Evolutionary conservation across 2,329 filamentous ascomycete species (phyloP).

Genomic region (Hirsutella thompsonii): DNA sequence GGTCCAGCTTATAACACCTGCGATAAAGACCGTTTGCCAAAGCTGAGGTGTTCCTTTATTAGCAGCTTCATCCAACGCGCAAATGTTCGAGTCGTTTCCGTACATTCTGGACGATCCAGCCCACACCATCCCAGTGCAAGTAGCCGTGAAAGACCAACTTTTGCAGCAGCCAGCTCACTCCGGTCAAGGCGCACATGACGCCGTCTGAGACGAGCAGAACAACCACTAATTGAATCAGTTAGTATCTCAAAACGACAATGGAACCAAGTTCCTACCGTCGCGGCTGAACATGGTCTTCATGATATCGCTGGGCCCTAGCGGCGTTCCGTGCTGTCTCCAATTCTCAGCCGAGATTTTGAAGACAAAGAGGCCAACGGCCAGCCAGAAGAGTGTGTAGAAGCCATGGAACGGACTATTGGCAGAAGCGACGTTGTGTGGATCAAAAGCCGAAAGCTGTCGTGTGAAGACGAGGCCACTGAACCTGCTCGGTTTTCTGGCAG

Average conservation of each 20-base stretch:
- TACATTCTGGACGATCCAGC: conserved; percentile 63
- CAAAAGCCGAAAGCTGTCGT: conserved; percentile 60
- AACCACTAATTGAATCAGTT: conserved; percentile 22
- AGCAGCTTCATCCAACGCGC: not conserved
- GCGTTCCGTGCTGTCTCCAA: conserved; percentile 53
- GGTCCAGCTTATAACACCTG: conserved; percentile 49
- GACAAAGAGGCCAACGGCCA: conserved; percentile 53
- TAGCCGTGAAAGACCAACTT: conserved; percentile 43
- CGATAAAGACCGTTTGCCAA: conserved; percentile 57
- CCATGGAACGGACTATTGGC: conserved; percentile 62
- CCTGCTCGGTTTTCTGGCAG: conserved; percentile 10
- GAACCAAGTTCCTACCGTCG: conserved; percentile 24
- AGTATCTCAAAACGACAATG: not conserved
- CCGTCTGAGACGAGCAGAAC: conserved; percentile 51
- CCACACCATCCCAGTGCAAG: conserved; percentile 52
- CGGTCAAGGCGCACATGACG: conserved; percentile 53
- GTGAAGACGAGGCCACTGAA: conserved; percentile 53
- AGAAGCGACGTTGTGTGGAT: conserved; percentile 53
- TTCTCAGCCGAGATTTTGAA: conserved; percentile 55
- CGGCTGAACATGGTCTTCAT: conserved; percentile 50
- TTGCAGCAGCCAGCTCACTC: conserved; percentile 54
- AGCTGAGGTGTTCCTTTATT: conserved; percentile 23
- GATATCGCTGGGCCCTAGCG: conserved; percentile 60
- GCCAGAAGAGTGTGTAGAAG: conserved; percentile 72
- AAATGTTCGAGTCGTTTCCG: conserved; percentile 9